phyloP scores from a whole-genome alignment of 495 filamentous ascomycete genomes.

The Penicillium alfredii region DNA sequence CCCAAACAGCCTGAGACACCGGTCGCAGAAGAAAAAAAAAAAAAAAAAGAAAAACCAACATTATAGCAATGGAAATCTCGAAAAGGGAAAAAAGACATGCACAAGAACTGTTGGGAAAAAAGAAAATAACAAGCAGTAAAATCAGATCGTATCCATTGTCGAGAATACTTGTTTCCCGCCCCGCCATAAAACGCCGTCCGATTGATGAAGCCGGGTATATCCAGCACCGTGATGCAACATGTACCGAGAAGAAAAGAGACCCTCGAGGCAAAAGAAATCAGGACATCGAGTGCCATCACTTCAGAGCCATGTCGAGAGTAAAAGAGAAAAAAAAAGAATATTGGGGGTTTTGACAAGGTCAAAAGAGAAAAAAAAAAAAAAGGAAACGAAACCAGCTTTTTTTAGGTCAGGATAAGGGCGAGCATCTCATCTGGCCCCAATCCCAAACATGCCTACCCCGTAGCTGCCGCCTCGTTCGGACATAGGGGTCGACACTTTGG shows the following conservation, averaged over 20 bases:
- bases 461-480: constrained; percentile 43
- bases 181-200: constrained; percentile 37
- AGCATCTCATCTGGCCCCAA: constrained; percentile 37
- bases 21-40: constrained; percentile 5
- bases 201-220: constrained; percentile 50
- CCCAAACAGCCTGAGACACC: constrained; percentile 6
- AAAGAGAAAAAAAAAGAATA: not conserved
- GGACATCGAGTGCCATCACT: constrained; percentile 7
- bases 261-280: constrained; percentile 11
- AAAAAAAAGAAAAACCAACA: constrained; percentile 20
- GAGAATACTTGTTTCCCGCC: constrained; percentile 26
- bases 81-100: constrained; percentile 8
- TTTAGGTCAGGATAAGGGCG: constrained; percentile 8
- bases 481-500: constrained; percentile 39
- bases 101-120: constrained; percentile 10
- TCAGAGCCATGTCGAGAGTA: constrained; percentile 11
- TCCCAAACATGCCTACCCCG: constrained; percentile 45
- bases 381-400: constrained; percentile 18
- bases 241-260: constrained; percentile 35
- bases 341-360: not conserved
- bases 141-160: constrained; percentile 26
- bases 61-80: constrained; percentile 26
- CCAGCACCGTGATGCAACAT: constrained; percentile 51
- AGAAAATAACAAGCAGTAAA: constrained; percentile 16
- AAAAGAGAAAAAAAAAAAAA: constrained; percentile 7